phyloP scores from a whole-genome alignment of 2,329 filamentous ascomycete genomes.

The Trichoderma sp. region DNA sequence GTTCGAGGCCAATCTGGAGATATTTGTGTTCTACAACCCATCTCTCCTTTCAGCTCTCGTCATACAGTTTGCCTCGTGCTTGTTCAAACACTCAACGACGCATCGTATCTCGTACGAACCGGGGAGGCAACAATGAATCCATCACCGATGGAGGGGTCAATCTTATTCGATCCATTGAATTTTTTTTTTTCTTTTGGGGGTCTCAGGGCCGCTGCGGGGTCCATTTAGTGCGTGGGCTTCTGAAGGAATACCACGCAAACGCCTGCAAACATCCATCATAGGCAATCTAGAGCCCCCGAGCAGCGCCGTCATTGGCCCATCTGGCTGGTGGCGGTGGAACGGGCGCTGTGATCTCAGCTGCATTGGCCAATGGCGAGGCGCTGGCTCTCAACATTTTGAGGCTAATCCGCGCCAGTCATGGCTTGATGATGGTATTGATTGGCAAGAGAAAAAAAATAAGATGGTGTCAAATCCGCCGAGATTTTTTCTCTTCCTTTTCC shows the following conservation, averaged over 20 bases:
- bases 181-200: not conserved
- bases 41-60: not conserved
- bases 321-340: slow-evolving; percentile 19
- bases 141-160: slow-evolving; percentile 7
- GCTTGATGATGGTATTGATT: slow-evolving; percentile 9
- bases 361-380: slow-evolving; percentile 24
- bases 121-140: not conserved
- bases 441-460: slow-evolving; percentile 20
- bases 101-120: not conserved
- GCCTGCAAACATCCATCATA: slow-evolving; percentile 21
- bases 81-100: not conserved
- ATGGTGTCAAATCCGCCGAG: slow-evolving; percentile 11
- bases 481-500: slow-evolving; percentile 14
- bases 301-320: slow-evolving; percentile 7
- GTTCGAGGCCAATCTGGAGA: not conserved
- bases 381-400: not conserved
- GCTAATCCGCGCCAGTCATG: slow-evolving; percentile 2
- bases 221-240: not conserved
- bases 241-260: slow-evolving; percentile 2
- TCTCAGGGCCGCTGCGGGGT: slow-evolving; percentile 12
- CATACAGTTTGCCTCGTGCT: not conserved
- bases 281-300: not conserved
- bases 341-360: not conserved
- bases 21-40: not conserved
- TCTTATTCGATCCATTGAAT: not conserved